These are phyloP conservation scores for Cryptococcus floricola DNA, from an alignment of 1,284 basidiomycete species.

Conservation along the genomic window DNA sequence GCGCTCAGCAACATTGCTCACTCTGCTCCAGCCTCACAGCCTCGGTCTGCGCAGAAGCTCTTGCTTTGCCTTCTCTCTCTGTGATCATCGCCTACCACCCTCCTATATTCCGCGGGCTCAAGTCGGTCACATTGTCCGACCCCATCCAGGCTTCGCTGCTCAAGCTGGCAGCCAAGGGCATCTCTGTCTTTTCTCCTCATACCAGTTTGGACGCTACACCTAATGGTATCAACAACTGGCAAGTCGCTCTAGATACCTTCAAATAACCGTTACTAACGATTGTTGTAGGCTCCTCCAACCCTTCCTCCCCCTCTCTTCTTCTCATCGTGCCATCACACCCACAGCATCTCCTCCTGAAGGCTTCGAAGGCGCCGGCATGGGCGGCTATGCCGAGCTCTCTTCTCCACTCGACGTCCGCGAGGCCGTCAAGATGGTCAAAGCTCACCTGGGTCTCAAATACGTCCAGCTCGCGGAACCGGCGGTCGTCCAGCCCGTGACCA, in stretches of 20 bases:
- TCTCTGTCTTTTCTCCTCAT: conserved; percentile 84
- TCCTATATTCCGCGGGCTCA: conserved; percentile 76
- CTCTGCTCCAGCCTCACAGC: conserved; percentile 62
- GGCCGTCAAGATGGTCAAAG: conserved; percentile 65
- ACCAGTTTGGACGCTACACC: conserved; percentile 75
- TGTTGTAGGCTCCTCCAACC: conserved; percentile 39
- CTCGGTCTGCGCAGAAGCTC: conserved; percentile 70
- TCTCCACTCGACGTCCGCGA: conserved; percentile 50
- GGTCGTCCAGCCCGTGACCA: conserved; percentile 24
- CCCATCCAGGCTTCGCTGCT: conserved; percentile 77
- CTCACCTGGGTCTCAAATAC: conserved; percentile 60
- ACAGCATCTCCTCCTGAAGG: conserved; percentile 20
- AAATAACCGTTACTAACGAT: background rate
- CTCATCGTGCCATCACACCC: conserved; percentile 23
- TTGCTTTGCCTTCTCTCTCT: conserved; percentile 59
- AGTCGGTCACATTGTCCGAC: conserved; percentile 70
- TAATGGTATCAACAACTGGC: conserved; percentile 81
- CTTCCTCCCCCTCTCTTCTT: conserved; percentile 23
- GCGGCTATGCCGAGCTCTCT: conserved; percentile 62
- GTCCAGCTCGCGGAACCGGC: conserved; percentile 69
- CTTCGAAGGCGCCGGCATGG: conserved; percentile 58
- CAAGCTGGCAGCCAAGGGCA: conserved; percentile 70
- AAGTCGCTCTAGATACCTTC: conserved; percentile 24
- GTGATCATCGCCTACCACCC: conserved; percentile 82
- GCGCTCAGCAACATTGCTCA: background rate